Base-by-base conservation (phyloP, 2,329 filamentous ascomycete genomes). In the Fusarium circinatum region DNA sequence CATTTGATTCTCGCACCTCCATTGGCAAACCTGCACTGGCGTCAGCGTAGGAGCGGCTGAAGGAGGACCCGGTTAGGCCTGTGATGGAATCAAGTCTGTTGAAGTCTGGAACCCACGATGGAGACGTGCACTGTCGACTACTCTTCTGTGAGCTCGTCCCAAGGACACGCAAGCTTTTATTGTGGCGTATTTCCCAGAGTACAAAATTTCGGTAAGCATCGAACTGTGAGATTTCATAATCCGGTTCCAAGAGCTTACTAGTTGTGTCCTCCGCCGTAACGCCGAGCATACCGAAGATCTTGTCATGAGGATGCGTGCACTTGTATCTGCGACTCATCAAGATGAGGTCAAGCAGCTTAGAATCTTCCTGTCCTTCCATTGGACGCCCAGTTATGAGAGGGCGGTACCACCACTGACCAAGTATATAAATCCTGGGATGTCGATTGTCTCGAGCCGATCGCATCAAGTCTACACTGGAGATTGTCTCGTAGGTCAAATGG, bases 251-350 rank as follows among this genome's bases (percentile, higher is more conserved):
- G 3, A 54, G 30, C 1, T 54, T 1, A 8, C 47, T 61, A 11
- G 24, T 17, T 0, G 36, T 34, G 4, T 54, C 26, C 10, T 61
- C 32, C 0, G 0, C 8, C 0, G 47, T n/a, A 0, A 61, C 47
- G 3, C 45, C 36, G 1, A 61, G 58, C 47, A 61, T 18, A 0
- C 58, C 58, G 0, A 54, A 61, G 22, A 61, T 38, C 2, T 61
- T 61, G 3, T 61, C 58, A 5, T 61, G 45, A 7, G 45, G 45
- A 24, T 39, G 1, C 28, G 41, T 38, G 2, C 42, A 58, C 15
- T 58, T 36, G 20, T 36, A 58, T 1, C 4, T 58, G 1, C 32
- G 55, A 7, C 55, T 58, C 42, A 58, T 49, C 24, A 58, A 6
- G 3, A 51, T 20, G 6, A 58, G 55, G 0, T 38, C 15, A 20